Percentiles rank a stretch among this genome's conserved stretches.
These are phyloP conservation scores for Penicillium subrubescens DNA, from an alignment of 495 filamentous ascomycete genomes.

Conservation along the genomic window DNA sequence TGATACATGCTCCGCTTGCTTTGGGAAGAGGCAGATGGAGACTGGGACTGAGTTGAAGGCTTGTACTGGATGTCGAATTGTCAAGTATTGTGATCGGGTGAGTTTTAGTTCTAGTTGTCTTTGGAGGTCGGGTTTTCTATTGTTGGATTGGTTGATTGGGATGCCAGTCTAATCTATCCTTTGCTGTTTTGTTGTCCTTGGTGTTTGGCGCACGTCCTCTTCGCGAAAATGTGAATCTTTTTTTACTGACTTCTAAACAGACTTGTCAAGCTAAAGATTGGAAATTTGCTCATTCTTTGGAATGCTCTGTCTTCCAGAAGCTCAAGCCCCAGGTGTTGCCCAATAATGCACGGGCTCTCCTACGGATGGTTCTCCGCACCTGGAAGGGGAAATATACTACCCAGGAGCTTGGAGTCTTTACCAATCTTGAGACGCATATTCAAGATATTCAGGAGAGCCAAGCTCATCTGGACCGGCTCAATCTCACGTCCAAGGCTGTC, in stretches of 20 bases:
- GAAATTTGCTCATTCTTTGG: constrained; percentile 59
- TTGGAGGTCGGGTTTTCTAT: background rate
- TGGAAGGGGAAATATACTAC: constrained; percentile 34
- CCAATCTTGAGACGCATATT: constrained; percentile 51
- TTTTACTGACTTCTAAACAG: constrained; percentile 32
- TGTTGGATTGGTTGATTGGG: background rate
- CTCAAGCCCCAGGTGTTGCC: constrained; percentile 55
- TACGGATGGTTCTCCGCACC: constrained; percentile 53
- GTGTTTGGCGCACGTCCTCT: background rate
- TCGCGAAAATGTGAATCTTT: background rate
- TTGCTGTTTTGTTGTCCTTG: background rate
- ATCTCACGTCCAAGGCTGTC: constrained; percentile 56
- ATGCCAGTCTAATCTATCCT: background rate
- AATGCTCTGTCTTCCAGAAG: constrained; percentile 57
- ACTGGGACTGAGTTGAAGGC: constrained; percentile 42
- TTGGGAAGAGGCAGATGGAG: constrained; percentile 36
- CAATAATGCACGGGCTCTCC: constrained; percentile 55
- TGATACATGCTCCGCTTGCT: constrained; percentile 49
- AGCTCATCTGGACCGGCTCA: constrained; percentile 49
- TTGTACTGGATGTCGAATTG: constrained; percentile 63
- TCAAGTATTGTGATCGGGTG: constrained; percentile 69
- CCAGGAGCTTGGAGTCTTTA: constrained; percentile 44
- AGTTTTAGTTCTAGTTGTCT: constrained; percentile 20
- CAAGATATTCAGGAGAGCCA: constrained; percentile 41
- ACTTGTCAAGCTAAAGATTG: constrained; percentile 63